Evolutionary conservation across 2,329 filamentous ascomycete genomes (phyloP).

Genomic region (Pseudocercospora macadamiae): DNA sequence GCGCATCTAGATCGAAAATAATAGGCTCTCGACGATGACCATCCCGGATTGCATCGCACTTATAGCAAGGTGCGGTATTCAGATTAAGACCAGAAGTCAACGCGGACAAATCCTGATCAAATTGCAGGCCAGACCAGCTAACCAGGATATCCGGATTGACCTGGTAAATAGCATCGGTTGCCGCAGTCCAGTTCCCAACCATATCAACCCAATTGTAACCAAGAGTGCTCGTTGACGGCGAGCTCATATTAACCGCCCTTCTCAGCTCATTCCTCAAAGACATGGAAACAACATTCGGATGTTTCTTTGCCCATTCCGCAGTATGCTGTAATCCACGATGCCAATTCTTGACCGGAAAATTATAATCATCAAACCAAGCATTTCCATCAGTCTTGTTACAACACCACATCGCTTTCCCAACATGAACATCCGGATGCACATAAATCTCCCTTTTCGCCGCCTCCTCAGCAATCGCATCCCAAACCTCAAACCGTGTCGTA

Average conservation of each 20-base stretch:
- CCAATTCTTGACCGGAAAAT: conserved; percentile 31
- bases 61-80: conserved; percentile 44
- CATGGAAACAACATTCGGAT: conserved; percentile 33
- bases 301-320: conserved; percentile 29
- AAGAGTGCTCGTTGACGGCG: conserved; percentile 19
- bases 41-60: conserved; percentile 47
- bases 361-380: conserved; percentile 56
- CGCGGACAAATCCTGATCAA: conserved; percentile 31
- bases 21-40: conserved; percentile 48
- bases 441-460: conserved; percentile 53
- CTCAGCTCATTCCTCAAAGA: conserved; percentile 31
- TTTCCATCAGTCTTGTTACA: conserved; percentile 60
- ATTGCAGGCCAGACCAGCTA: conserved; percentile 32
- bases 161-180: conserved; percentile 31
- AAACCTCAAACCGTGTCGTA: conserved; percentile 46
- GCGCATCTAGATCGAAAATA: conserved; percentile 50
- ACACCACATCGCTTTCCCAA: conserved; percentile 63
- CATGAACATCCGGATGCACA: conserved; percentile 64
- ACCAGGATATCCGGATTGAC: conserved; percentile 31
- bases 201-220: conserved; percentile 32
- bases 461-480: conserved; percentile 31
- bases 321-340: conserved; percentile 29
- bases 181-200: conserved; percentile 30
- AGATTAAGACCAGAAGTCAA: conserved; percentile 41
- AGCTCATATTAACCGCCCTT: conserved; percentile 28